Evolutionary conservation across 805 yeast genomes (phyloP).

Genomic region (Allodekkera sacchari): DNA sequence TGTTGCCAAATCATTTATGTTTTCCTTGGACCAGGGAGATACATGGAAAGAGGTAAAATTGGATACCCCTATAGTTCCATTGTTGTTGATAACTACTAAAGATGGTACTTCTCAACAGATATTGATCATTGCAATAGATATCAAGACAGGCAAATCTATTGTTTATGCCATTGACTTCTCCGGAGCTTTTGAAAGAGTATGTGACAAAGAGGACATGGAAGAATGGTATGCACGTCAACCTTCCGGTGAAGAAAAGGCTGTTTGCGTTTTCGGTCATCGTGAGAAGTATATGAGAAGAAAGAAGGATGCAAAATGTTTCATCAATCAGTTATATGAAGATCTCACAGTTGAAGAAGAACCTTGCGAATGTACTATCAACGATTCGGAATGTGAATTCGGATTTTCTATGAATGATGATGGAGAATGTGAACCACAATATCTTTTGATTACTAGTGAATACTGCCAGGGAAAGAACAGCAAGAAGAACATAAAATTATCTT

Average conservation of each 20-base stretch:
- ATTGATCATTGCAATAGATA: slow-evolving; percentile 37
- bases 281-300: slow-evolving; percentile 60
- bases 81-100: slow-evolving; percentile 34
- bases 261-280: slow-evolving; percentile 63
- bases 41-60: slow-evolving; percentile 51
- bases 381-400: slow-evolving; percentile 63
- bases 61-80: slow-evolving; percentile 25
- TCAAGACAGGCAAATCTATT: slow-evolving; percentile 10
- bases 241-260: slow-evolving; percentile 23
- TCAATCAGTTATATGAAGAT: slow-evolving; percentile 38
- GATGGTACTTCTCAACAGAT: slow-evolving; percentile 66
- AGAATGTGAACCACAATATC: slow-evolving; percentile 35
- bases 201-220: slow-evolving; percentile 52
- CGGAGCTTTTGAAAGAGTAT: slow-evolving; percentile 38
- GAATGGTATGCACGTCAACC: slow-evolving; percentile 46
- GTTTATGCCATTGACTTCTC: slow-evolving; percentile 45
- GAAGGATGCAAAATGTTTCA: slow-evolving; percentile 55
- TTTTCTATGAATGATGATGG: slow-evolving; percentile 29
- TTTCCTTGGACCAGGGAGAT: slow-evolving; percentile 66
- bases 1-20: slow-evolving; percentile 24
- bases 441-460: slow-evolving; percentile 9
- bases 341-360: slow-evolving; percentile 38
- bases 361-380: slow-evolving; percentile 58
- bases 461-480: slow-evolving; percentile 15
- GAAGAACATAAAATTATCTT: slow-evolving; percentile 14